phyloP scores from a whole-genome alignment of 768 basidiomycete species.

The Pisolithus albus region DNA sequence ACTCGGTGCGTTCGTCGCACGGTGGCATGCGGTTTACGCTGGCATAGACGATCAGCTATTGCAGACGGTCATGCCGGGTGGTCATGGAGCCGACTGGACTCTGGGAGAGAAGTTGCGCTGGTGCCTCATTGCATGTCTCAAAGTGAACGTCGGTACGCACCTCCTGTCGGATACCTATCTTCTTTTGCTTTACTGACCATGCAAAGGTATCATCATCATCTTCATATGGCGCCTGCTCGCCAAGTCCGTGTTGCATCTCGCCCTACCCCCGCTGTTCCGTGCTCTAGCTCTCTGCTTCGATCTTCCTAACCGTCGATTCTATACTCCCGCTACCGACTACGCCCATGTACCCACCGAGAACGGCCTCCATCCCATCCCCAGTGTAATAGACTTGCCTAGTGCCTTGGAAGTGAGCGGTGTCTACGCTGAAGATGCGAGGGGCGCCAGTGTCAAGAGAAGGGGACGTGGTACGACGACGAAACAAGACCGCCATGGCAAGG shows the following conservation, averaged over 20 bases:
- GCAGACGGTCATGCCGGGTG: conserved; percentile 48
- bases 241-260: conserved; percentile 64
- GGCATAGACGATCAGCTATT: conserved; percentile 33
- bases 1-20: conserved; percentile 60
- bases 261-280: conserved; percentile 83
- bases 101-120: conserved; percentile 30
- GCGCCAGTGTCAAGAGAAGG: conserved; percentile 20
- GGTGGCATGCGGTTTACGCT: conserved; percentile 51
- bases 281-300: conserved; percentile 56
- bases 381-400: conserved; percentile 71
- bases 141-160: conserved; percentile 36
- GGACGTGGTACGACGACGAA: conserved; percentile 11
- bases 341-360: conserved; percentile 54
- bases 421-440: conserved; percentile 35
- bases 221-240: conserved; percentile 86
- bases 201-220: conserved; percentile 64
- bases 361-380: conserved; percentile 68
- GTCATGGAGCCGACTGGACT: conserved; percentile 36
- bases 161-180: neutral
- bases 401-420: conserved; percentile 36
- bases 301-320: conserved; percentile 81
- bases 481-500: conserved; percentile 3
- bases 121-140: conserved; percentile 32
- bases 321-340: conserved; percentile 90
- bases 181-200: neutral